phyloP scores from a whole-genome alignment of 73 alveolate species.

The Durusdinium trenchii region DNA sequence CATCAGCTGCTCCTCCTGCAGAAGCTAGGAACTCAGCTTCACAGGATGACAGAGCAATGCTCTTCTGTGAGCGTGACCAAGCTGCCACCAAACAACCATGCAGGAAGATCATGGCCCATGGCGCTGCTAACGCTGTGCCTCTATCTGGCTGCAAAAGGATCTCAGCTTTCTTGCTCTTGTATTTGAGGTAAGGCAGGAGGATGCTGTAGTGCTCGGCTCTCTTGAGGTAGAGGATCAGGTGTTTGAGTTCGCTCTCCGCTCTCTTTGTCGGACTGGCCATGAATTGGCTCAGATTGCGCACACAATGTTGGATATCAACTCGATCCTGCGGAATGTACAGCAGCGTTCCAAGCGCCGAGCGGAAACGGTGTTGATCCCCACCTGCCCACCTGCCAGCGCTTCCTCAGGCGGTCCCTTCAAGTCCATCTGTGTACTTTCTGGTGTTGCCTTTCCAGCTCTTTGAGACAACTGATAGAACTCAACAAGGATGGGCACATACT shows the following conservation, averaged over 20 bases:
- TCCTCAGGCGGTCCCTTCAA: background rate
- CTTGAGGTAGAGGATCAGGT: background rate
- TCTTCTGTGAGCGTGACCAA: too few species aligned
- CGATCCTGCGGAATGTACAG: background rate
- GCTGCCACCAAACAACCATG: too few species aligned
- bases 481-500: background rate
- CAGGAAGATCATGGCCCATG: too few species aligned
- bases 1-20: too few species aligned
- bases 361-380: background rate
- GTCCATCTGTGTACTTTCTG: background rate
- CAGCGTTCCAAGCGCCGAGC: background rate
- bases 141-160: too few species aligned
- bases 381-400: too few species aligned
- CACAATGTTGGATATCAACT: background rate
- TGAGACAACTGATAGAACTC: background rate
- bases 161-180: too few species aligned
- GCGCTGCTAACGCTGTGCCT: too few species aligned
- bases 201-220: background rate
- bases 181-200: too few species aligned
- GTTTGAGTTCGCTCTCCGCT: background rate
- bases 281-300: background rate
- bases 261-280: background rate
- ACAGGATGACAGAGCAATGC: too few species aligned
- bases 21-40: too few species aligned
- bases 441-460: background rate